A percentile compares a stretch with the other conserved stretches of the same genome.
phyloP scores from a whole-genome alignment of 495 filamentous ascomycete species.

The Neurospora sp. region DNA sequence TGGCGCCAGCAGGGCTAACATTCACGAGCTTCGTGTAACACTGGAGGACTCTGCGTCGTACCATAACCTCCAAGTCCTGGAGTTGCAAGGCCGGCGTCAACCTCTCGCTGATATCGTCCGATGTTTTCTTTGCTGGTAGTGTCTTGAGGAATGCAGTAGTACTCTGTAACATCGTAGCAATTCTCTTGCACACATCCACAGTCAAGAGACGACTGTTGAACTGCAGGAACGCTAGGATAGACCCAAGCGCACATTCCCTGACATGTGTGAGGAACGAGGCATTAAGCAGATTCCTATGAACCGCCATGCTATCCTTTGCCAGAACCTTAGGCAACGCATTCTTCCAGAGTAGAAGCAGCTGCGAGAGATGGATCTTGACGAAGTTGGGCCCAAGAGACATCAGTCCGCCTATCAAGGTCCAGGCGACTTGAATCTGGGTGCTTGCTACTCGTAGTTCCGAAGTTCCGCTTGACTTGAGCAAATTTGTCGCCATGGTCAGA shows the following conservation, averaged over 20 bases:
- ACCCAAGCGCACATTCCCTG: conserved; percentile 87
- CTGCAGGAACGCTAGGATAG: conserved; percentile 82
- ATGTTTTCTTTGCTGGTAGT: conserved; percentile 70
- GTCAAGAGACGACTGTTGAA: conserved; percentile 91
- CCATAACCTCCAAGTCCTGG: conserved; percentile 89
- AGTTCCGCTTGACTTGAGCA: conserved; percentile 87
- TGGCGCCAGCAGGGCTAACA: conserved; percentile 68
- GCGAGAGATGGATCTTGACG: conserved; percentile 95
- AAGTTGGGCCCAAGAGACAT: conserved; percentile 98
- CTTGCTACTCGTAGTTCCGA: conserved; percentile 85
- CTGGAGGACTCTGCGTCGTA: conserved; percentile 83
- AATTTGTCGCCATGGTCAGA: conserved; percentile 77
- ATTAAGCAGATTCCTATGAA: conserved; percentile 71
- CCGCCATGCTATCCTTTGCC: conserved; percentile 68
- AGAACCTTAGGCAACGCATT: conserved; percentile 93
- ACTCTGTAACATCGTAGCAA: conserved; percentile 91
- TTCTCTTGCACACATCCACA: conserved; percentile 85
- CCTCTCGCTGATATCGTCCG: conserved; percentile 78
- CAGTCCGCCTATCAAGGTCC: conserved; percentile 91
- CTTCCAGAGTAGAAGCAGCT: conserved; percentile 94
- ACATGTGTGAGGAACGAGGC: conserved; percentile 91
- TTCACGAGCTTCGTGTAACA: conserved; percentile 88
- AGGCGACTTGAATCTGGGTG: conserved; percentile 94
- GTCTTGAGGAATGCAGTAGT: conserved; percentile 79
- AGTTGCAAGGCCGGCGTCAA: conserved; percentile 81